Percentiles rank a stretch among this genome's conserved stretches.
These are phyloP conservation scores for Letharia columbiana DNA, from an alignment of 495 filamentous ascomycete genomes.

Conservation along the genomic window DNA sequence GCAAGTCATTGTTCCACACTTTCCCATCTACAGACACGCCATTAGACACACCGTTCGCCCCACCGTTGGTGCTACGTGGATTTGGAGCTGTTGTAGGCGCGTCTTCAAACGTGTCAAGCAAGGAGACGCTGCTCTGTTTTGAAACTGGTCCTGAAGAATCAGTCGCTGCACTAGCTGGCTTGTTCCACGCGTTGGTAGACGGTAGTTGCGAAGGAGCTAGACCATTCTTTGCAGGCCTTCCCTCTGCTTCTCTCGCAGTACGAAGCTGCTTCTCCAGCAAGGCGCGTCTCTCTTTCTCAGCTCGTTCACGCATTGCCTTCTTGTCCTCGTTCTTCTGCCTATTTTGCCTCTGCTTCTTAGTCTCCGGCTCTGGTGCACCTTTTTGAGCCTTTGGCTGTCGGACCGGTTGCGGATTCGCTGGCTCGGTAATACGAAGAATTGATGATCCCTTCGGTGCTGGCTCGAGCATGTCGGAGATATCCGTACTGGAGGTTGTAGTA, in stretches of 20 bases:
- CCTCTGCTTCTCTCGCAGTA: constrained; percentile 68
- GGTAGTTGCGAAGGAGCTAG: constrained; percentile 49
- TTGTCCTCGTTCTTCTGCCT: constrained; percentile 68
- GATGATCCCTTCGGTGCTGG: constrained; percentile 57
- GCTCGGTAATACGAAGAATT: constrained; percentile 64
- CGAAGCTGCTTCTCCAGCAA: constrained; percentile 72
- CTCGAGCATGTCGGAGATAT: constrained; percentile 84
- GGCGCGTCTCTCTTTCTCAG: constrained; percentile 62
- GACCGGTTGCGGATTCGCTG: constrained; percentile 39
- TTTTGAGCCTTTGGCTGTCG: constrained; percentile 57
- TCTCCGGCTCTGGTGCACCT: constrained; percentile 53
- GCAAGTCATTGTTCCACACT: constrained; percentile 50
- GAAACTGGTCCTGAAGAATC: constrained; percentile 27
- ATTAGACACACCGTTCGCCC: neutral
- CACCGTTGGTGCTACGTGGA: constrained; percentile 9
- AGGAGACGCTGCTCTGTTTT: constrained; percentile 36
- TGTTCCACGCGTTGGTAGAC: constrained; percentile 54
- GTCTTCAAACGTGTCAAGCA: constrained; percentile 67
- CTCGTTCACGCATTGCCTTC: constrained; percentile 60
- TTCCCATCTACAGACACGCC: constrained; percentile 11
- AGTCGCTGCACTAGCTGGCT: constrained; percentile 33
- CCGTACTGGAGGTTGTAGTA: constrained; percentile 38
- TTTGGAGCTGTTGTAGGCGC: constrained; percentile 30
- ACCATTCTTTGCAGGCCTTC: constrained; percentile 64
- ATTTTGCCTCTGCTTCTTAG: constrained; percentile 89